Conservation (phyloP, 176 grass and related monocot genomes). For the Secale cereale region DNA sequence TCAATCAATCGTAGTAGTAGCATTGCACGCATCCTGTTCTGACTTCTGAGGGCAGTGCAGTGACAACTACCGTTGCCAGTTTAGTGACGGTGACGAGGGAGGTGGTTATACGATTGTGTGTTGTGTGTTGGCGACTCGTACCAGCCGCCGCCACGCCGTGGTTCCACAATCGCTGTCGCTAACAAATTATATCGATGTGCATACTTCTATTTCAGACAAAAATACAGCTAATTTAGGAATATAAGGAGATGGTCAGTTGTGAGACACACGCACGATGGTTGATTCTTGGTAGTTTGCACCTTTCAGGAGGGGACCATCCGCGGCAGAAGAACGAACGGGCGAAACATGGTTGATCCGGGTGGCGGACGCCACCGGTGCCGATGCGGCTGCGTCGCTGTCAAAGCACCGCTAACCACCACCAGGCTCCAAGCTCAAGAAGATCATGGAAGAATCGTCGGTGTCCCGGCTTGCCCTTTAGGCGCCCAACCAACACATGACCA, state of each 20-base stretch:
- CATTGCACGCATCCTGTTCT: too few relatives aligned
- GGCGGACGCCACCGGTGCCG: not conserved
- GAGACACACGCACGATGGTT: not conserved
- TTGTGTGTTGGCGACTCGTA: too few relatives aligned
- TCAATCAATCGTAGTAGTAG: too few relatives aligned
- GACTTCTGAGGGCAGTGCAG: too few relatives aligned
- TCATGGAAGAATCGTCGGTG: slow-evolving; percentile 16
- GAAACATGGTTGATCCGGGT: not conserved
- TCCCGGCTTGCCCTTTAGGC: not conserved
- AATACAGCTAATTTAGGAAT: not conserved
- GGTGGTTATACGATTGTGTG: too few relatives aligned
- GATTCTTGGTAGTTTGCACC: not conserved
- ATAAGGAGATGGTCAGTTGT: not conserved
- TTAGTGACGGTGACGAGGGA: too few relatives aligned
- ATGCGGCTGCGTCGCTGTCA: not conserved
- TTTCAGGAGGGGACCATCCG: not conserved
- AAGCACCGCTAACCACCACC: not conserved
- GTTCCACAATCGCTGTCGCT: too few relatives aligned
- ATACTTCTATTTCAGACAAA: not conserved
- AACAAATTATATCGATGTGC: too few relatives aligned
- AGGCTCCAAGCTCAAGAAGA: slow-evolving; percentile 10
- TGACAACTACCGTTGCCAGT: too few relatives aligned
- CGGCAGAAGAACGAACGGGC: not conserved
- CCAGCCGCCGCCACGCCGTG: too few relatives aligned
- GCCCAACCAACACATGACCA: slow-evolving; percentile 34